Percentiles rank a stretch among this genome's conserved stretches.
Conservation (phyloP, 2,329 filamentous ascomycete genomes). For the Aspergillus aculeatus region DNA sequence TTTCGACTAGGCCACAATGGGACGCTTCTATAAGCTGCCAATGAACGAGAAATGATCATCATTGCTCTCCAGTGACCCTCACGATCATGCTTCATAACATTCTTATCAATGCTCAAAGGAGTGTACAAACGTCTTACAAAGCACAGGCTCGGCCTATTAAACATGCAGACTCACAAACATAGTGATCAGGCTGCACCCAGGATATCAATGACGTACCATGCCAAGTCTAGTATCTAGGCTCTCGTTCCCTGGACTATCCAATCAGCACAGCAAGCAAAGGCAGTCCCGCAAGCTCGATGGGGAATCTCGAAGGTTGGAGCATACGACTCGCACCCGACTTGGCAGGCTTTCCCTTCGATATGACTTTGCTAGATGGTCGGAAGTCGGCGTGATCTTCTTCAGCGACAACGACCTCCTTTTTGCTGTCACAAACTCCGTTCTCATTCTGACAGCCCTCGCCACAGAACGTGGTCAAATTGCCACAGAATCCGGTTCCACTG, state of each 20-base stretch:
- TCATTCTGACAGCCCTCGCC: constrained; percentile 32
- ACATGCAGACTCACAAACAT: background rate
- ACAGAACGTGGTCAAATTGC: constrained; percentile 32
- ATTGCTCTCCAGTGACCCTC: background rate
- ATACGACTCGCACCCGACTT: constrained; percentile 14
- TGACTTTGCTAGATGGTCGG: background rate
- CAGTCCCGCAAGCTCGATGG: constrained; percentile 9
- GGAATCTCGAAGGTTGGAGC: background rate
- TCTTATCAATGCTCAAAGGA: background rate
- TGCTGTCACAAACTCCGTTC: constrained; percentile 28
- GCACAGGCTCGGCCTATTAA: background rate
- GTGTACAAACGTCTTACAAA: background rate
- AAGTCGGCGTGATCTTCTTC: background rate
- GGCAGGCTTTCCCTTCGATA: constrained; percentile 8
- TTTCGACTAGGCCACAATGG: background rate
- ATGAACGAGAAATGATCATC: background rate
- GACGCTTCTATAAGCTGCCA: background rate
- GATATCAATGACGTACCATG: background rate
- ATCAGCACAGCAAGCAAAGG: constrained; percentile 9
- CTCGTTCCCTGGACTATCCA: background rate
- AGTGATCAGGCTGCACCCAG: background rate
- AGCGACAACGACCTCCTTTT: constrained; percentile 2
- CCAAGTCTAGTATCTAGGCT: too few relatives aligned
- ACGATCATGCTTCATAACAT: background rate
- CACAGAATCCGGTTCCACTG: constrained; percentile 28